phyloP scores from a whole-genome alignment of 73 alveolate species.

The Blepharisma japonicum region DNA sequence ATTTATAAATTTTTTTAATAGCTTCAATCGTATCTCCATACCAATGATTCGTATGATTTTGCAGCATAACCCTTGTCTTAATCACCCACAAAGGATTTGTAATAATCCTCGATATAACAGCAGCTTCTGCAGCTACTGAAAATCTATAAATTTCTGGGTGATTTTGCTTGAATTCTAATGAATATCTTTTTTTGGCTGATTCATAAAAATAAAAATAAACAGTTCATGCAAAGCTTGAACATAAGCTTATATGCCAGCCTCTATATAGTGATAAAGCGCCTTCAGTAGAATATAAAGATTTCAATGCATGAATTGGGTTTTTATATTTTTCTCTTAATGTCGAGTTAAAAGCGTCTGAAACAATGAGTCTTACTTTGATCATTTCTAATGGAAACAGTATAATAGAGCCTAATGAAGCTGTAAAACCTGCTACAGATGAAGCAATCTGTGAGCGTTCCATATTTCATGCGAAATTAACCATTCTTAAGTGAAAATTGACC shows the following conservation, averaged over 20 bases:
- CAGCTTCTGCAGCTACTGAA: slow-evolving; percentile 30
- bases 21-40: slow-evolving; percentile 22
- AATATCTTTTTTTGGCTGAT: not conserved
- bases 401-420: not conserved
- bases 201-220: slow-evolving; percentile 15
- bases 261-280: slow-evolving; percentile 1
- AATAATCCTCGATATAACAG: slow-evolving; percentile 17
- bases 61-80: slow-evolving; percentile 16
- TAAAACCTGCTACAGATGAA: slow-evolving; percentile 18
- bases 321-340: not conserved
- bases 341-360: not conserved
- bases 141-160: slow-evolving; percentile 4
- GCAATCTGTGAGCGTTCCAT: slow-evolving; percentile 3
- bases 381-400: slow-evolving; percentile 18
- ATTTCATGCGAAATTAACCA: too few relatives aligned
- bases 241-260: slow-evolving; percentile 23
- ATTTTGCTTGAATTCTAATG: not conserved
- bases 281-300: not conserved
- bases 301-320: not conserved
- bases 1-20: not conserved
- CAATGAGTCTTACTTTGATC: not conserved
- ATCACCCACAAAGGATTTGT: slow-evolving; percentile 33
- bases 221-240: not conserved
- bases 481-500: too few relatives aligned
- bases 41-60: not conserved